Base-by-base conservation (phyloP, 306 rosid genomes). In the Inga oerstediana region DNA sequence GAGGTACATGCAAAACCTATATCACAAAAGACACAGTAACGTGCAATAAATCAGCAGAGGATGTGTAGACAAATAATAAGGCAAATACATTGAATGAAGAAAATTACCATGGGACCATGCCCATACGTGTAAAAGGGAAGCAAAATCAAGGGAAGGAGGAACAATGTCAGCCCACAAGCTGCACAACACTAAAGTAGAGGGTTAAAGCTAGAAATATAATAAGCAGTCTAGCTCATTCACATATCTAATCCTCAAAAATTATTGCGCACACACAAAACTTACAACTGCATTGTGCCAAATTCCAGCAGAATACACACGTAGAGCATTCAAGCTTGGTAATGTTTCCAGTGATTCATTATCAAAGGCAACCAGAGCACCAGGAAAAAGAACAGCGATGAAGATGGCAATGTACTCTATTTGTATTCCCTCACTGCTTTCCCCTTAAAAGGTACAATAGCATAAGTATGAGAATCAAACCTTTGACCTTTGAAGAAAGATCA, bases 241-340 rank as follows among this genome's bases (percentile, higher is more conserved):
- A 72, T 45, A 62, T 72, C 41, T 7, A 43, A 76, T 58, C n/a
- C 59, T 45, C 48, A 73, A 79, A 70, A 41, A 1, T 22, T 24
- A 0, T 22, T 15, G 61, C 12, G 19, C 27, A 27, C 22, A 52
- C 27, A 74, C 19, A 41, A 52, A 80, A 59, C 93, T 86, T 89
- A 94, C 98, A 76, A 93, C 91, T 84, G 97, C 97, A 84, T 95
- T 95, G 89, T 95, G 98, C 98, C 97, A 95, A 83, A 95, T 83
- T 72, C 98, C 98, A 84, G 98, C 97, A 84, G 95, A 88, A 78
- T 93, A 95, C 14, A 95, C 83, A 1, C 97, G 94, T 73, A 95
- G 97, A 13, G 93, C 82, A 74, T 91, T 16, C 74, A 87, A 88
- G 80, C 79, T 86, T 10, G 94, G 87, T 12, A 87, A 80, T 48